Evolutionary conservation across 257 asterid species (phyloP).

Genomic region (Petunia axillaris): DNA sequence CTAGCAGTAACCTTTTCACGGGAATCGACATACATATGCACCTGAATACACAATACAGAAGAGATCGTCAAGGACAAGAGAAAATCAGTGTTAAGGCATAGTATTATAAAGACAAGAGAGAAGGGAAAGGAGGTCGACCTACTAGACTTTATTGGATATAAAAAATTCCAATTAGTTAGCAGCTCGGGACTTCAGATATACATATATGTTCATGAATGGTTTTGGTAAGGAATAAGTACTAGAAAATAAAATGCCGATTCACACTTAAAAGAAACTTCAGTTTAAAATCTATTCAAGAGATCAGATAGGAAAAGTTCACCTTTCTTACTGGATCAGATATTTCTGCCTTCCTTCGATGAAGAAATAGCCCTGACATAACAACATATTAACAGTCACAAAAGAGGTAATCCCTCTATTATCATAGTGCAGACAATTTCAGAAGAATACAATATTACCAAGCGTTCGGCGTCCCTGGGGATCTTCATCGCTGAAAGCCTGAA

Average conservation of each 20-base stretch:
- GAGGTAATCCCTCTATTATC: conserved; percentile 8
- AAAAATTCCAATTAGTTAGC: conserved; percentile 1
- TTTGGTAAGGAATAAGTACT: not conserved
- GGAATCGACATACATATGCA: conserved; percentile 75
- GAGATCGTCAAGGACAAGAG: conserved; percentile 13
- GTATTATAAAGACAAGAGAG: not conserved
- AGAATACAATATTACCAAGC: conserved; percentile 58
- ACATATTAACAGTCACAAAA: conserved; percentile 22
- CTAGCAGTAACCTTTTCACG: conserved; percentile 97
- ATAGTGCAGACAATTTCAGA: not conserved
- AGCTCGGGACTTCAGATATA: not conserved
- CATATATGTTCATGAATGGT: not conserved
- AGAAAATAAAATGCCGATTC: conserved; percentile 11
- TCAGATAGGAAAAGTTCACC: conserved; percentile 47
- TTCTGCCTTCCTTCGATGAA: conserved; percentile 97
- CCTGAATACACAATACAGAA: conserved; percentile 54
- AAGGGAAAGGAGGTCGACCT: not conserved
- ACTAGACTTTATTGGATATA: not conserved
- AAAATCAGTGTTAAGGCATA: not conserved
- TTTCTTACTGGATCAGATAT: conserved; percentile 70
- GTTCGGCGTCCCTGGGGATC: conserved; percentile 98
- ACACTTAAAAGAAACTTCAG: not conserved
- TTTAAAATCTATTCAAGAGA: not conserved
- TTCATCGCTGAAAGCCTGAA: conserved; percentile 97
- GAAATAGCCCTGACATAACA: conserved; percentile 77